These are phyloP conservation scores for Cladophialophora chaetospira DNA, from an alignment of 2,329 filamentous ascomycete genomes.

Conservation along the genomic window DNA sequence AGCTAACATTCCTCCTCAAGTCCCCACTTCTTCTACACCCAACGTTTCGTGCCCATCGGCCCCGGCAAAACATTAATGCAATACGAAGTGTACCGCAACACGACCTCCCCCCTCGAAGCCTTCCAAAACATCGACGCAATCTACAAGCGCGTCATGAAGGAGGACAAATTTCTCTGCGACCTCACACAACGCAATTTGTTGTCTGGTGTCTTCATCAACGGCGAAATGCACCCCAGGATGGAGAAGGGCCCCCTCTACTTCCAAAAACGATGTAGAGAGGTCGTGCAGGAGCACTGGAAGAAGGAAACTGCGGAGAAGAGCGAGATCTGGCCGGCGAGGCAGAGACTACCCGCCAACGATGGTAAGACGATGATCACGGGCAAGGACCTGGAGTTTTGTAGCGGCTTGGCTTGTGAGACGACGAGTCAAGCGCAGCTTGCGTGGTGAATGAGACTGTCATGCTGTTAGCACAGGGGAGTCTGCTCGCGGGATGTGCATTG, in stretches of 20 bases:
- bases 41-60: constrained; percentile 61
- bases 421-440: background rate
- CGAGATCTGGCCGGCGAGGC: constrained; percentile 55
- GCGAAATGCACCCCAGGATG: constrained; percentile 62
- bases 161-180: constrained; percentile 65
- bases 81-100: constrained; percentile 67
- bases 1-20: constrained; percentile 35
- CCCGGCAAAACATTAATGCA: constrained; percentile 57
- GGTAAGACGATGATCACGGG: background rate
- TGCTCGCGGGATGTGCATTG: background rate
- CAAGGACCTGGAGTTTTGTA: background rate
- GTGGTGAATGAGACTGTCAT: background rate
- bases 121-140: constrained; percentile 61
- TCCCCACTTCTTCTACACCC: constrained; percentile 65
- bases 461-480: background rate
- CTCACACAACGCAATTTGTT: constrained; percentile 63
- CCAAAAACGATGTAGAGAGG: constrained; percentile 55
- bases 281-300: constrained; percentile 51
- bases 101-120: constrained; percentile 58
- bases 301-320: constrained; percentile 48
- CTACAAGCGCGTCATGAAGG: constrained; percentile 65
- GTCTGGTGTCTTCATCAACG: constrained; percentile 63
- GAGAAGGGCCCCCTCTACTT: constrained; percentile 63
- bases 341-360: background rate
- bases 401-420: background rate